Evolutionary conservation across 148 eudicot species (phyloP), one percentile per base, ranked within the genome.

Genomic region (Pharnaceum exiguum): DNA sequence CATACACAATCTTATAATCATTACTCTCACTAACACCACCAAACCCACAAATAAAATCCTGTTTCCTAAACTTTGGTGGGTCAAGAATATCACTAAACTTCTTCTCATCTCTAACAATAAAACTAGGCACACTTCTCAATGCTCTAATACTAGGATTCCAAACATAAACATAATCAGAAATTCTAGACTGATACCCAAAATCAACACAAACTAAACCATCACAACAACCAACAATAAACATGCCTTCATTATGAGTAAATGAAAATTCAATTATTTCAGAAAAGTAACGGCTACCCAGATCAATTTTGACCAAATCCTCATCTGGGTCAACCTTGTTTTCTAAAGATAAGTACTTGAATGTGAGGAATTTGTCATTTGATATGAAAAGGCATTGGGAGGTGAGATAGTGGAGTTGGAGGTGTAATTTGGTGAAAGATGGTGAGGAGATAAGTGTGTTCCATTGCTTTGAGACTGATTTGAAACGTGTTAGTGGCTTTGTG

Each of bases 191-290:
- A 18, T 19, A 48, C 29, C 55, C 57, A 19, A 51, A 50, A 52
- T 60, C 62, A 49, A 68, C 39, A 4, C 72, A 68, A 17, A 68
- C 21, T 0, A 68, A 29, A 2, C 72, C 72, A 45, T 68, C 26
- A 45, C 59, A 43, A 27, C 60, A 59, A 2, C 72, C 72, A 2
- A 52, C 60, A 18, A 68, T 21, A 24, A 36, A 55, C 36, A 55
- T 40, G 2, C 59, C 47, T 10, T 38, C 48, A 10, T 31, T 5
- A 3, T 48, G 28, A 5, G 55, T 37, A n/a, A 48, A 48, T 1
- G 35, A 48, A 27, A 52, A 22, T 21, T 40, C 47, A 59, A 32
- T 3, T 26, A 36, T 27, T n/a, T 33, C 9, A 25, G 43, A 67
- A 9, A 32, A n/a, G 4, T 59, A 13, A 31, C n/a, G n/a, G n/a